A percentile compares a stretch with the other conserved stretches of the same genome.
These are phyloP conservation scores for Syzygium aqueum DNA, from an alignment of 345 rosid genomes.

Conservation along the genomic window DNA sequence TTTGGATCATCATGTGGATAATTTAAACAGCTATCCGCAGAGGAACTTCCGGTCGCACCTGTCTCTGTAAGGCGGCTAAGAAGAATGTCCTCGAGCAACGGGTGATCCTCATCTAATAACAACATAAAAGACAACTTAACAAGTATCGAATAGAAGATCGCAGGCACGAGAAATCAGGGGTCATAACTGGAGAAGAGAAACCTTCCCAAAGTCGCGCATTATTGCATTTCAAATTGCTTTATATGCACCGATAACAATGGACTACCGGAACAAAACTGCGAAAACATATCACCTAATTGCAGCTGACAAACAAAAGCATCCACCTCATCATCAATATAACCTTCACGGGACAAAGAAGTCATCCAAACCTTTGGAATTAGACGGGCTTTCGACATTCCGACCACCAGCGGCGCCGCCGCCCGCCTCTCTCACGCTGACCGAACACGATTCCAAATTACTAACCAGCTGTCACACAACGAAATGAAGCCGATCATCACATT, in stretches of 20 bases:
- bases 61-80: constrained; percentile 64
- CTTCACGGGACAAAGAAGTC: not conserved
- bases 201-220: not conserved
- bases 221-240: not conserved
- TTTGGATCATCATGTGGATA: constrained; percentile 34
- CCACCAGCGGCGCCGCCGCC: not conserved
- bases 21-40: constrained; percentile 27
- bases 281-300: not conserved
- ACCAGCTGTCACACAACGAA: constrained; percentile 34
- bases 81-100: constrained; percentile 44
- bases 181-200: not conserved
- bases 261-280: constrained; percentile 13
- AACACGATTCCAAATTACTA: constrained; percentile 49
- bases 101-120: constrained; percentile 35
- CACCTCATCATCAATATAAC: not conserved
- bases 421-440: constrained; percentile 33
- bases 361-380: not conserved
- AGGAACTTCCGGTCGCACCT: constrained; percentile 89
- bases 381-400: not conserved
- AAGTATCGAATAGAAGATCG: not conserved
- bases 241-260: constrained; percentile 35
- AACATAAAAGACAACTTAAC: constrained; percentile 11
- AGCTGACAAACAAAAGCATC: not conserved
- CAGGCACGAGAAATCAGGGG: not conserved
- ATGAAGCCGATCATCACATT: not conserved